These are phyloP conservation scores for Colletotrichum tropicale DNA, from an alignment of 2,329 filamentous ascomycete genomes.

Conservation along the genomic window DNA sequence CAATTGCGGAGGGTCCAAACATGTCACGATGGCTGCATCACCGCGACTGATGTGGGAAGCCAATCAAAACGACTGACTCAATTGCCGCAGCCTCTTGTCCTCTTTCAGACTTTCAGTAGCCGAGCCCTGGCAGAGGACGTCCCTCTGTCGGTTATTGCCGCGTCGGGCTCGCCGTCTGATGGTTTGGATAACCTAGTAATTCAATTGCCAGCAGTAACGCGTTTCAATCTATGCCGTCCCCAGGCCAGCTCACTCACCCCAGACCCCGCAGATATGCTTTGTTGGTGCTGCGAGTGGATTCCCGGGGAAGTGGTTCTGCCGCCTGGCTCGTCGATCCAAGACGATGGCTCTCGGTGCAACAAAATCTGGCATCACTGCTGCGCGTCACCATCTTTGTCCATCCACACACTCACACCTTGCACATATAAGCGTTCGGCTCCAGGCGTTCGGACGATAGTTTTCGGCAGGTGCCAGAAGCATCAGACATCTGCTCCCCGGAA, in stretches of 20 bases:
- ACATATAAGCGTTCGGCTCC: not conserved
- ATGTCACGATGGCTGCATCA: not conserved
- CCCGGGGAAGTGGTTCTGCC: not conserved
- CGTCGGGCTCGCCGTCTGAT: not conserved
- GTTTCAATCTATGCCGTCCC: not conserved
- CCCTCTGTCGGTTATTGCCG: not conserved
- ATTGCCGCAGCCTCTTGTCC: not conserved
- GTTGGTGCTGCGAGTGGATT: not conserved
- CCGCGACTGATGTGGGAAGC: not conserved
- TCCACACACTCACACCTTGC: not conserved
- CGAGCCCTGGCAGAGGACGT: not conserved
- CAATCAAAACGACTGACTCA: not conserved
- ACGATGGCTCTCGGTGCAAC: not conserved
- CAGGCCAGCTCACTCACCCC: not conserved
- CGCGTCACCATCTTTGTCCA: not conserved
- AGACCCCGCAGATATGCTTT: not conserved
- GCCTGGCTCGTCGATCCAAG: not conserved
- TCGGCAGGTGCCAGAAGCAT: not conserved
- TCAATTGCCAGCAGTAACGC: not conserved
- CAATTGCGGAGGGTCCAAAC: not conserved
- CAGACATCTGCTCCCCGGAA: not conserved
- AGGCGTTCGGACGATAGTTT: not conserved
- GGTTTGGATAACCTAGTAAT: not conserved
- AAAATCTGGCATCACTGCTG: not conserved
- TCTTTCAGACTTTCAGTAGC: not conserved